These are phyloP conservation scores for Clavariopsis aquatica DNA, from an alignment of 495 filamentous ascomycete genomes.

Conservation along the genomic window DNA sequence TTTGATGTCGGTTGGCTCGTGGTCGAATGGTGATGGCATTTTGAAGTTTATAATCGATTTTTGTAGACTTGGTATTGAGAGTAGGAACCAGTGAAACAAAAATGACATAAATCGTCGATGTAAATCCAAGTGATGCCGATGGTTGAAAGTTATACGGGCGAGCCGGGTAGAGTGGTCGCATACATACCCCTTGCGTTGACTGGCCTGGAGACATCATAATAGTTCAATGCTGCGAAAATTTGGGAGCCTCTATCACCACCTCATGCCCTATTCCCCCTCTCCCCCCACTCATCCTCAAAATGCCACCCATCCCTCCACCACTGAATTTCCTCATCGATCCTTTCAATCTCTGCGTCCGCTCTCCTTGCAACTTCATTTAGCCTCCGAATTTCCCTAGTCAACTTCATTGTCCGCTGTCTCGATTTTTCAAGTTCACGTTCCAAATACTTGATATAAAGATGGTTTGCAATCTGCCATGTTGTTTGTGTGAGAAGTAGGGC, in stretches of 20 bases:
- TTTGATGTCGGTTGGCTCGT: background rate
- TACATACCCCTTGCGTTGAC: too few species aligned
- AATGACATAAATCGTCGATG: too few species aligned
- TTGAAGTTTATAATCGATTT: background rate
- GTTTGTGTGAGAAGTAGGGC: background rate
- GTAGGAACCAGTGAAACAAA: too few species aligned
- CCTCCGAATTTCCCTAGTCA: background rate
- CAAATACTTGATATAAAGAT: background rate
- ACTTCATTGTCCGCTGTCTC: background rate
- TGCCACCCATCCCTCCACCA: constrained; percentile 1
- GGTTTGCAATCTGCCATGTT: background rate
- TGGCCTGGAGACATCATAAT: too few species aligned
- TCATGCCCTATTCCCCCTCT: background rate
- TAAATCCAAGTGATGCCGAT: too few species aligned
- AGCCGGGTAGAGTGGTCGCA: too few species aligned
- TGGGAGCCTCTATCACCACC: background rate
- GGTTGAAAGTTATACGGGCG: too few species aligned
- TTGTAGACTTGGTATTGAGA: background rate
- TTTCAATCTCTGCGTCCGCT: background rate
- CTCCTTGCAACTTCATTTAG: background rate
- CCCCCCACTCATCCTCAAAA: background rate
- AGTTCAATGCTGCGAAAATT: background rate
- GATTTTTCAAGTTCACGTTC: background rate
- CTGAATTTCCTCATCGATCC: background rate
- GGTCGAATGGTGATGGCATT: background rate